A percentile compares a stretch with the other conserved stretches of the same genome.
Evolutionary conservation across 2,329 filamentous ascomycete genomes (phyloP).

Genomic region (Fonsecaea pedrosoi): DNA sequence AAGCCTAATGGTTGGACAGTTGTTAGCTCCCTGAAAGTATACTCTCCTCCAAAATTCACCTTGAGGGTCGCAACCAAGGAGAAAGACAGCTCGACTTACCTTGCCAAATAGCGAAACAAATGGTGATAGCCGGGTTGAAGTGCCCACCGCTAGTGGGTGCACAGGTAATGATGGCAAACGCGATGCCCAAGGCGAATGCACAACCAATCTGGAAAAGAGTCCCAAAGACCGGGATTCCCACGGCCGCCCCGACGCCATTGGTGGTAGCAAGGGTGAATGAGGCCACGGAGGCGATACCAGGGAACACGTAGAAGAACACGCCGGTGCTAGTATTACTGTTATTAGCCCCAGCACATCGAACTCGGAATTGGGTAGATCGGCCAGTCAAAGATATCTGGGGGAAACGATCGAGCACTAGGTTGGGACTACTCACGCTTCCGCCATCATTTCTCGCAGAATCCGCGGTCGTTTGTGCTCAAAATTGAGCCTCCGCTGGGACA

Average conservation of each 20-base stretch:
- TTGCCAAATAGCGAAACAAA: slow-evolving; percentile 60
- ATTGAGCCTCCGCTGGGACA: slow-evolving; percentile 61
- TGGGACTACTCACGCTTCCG: slow-evolving; percentile 52
- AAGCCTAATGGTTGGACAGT: slow-evolving; percentile 47
- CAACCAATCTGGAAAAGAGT: slow-evolving; percentile 63
- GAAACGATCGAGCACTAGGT: background rate
- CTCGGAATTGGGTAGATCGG: background rate
- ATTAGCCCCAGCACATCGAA: background rate
- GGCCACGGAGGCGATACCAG: slow-evolving; percentile 61
- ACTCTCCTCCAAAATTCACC: background rate
- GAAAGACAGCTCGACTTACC: slow-evolving; percentile 38
- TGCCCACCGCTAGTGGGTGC: slow-evolving; percentile 62
- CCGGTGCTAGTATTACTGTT: slow-evolving; percentile 47
- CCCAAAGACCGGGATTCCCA: slow-evolving; percentile 51
- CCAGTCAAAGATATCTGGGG: background rate
- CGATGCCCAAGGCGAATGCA: slow-evolving; percentile 64
- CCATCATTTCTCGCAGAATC: slow-evolving; percentile 62
- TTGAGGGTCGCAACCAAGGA: background rate
- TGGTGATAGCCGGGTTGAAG: slow-evolving; percentile 61
- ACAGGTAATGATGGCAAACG: slow-evolving; percentile 65
- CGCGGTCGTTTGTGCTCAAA: slow-evolving; percentile 62
- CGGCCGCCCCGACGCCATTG: slow-evolving; percentile 49
- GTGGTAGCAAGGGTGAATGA: slow-evolving; percentile 53
- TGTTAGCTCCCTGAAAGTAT: background rate
- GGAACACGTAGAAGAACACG: slow-evolving; percentile 62